Base-by-base conservation (phyloP, 1,284 basidiomycete genomes). In the Austropuccinia psidii region DNA sequence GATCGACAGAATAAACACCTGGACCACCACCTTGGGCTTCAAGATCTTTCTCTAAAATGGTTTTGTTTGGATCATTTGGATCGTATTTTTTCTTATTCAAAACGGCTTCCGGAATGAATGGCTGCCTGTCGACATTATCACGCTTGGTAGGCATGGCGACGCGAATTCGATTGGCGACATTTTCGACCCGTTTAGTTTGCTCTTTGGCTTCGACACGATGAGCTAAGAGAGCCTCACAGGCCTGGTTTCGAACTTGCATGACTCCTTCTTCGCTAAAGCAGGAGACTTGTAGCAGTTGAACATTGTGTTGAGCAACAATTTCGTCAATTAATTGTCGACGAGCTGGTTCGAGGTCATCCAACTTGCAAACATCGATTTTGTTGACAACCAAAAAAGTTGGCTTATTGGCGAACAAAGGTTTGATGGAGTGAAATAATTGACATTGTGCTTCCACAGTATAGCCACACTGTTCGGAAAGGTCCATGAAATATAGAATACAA, bases 401-500 rank as follows among this genome's bases (percentile, higher is more conserved):
- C 82, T 96, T 97, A 80, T 90, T 90, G 72, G 86, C 84, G 82
- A 97, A 97, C 65, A 97, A 86, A 39, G 94, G 93, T 82, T 95
- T 96, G 83, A 97, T 96, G 62, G 94, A 96, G 81, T 95, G 90
- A 87, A 94, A 97, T 75, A 97, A 87, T 84, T 94, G 91, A 85
- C 90, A 90, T 84, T 93, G 91, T 39, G 93, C 93, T 82, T 95
- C 93, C 76, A 96, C 85, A 2, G 89, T 88, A 84, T 94, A 96
- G 9, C 94, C 93, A 82, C 93, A 97, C 81, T 96, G 94, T 83
- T 95, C 94, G 76, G 89, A 90, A 24, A 95, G 85, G 82, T 97
- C 94, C 91, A 97, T 95, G 80, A 97, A 97, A 83, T 96, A 97
- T 79, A 97, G 83, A 15, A 96, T 85, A 78, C 91, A 93, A 76